Conservation (phyloP, 139 green algal species). For the Chlamydomonas urium region DNA sequence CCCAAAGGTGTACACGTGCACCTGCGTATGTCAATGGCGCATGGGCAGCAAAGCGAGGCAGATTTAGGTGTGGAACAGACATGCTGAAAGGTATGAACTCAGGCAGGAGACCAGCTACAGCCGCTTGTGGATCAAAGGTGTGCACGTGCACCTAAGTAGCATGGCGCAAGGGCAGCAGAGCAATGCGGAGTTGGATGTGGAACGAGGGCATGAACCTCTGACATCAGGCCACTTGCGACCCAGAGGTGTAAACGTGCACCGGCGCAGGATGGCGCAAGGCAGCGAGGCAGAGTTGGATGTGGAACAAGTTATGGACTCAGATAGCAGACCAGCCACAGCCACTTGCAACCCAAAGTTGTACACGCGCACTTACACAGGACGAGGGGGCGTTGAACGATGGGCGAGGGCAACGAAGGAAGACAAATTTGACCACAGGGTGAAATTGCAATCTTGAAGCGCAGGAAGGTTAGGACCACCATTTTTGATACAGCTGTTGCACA, state of each 20-base stretch:
- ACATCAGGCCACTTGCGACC: too few relatives aligned
- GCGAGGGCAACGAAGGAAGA: background rate
- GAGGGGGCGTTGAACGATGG: background rate
- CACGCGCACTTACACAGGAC: constrained; percentile 3
- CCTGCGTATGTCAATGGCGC: background rate
- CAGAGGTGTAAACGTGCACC: too few relatives aligned
- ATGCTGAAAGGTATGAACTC: too few relatives aligned
- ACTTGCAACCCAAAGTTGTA: constrained; percentile 81
- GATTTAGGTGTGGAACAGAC: too few relatives aligned
- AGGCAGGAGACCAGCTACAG: too few relatives aligned
- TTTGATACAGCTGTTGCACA: background rate
- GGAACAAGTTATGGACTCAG: background rate
- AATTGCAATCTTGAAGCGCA: background rate
- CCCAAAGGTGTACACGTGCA: constrained; percentile 68
- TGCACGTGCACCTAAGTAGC: background rate
- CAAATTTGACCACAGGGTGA: background rate
- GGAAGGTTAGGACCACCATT: background rate
- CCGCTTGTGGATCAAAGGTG: background rate
- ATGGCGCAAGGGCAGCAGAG: background rate
- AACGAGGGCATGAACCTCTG: too few relatives aligned
- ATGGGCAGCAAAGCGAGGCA: background rate
- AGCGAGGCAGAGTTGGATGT: too few relatives aligned
- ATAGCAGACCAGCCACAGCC: background rate
- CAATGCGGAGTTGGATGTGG: background rate
- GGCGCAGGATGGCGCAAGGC: too few relatives aligned